Evolutionary conservation across 2,329 filamentous ascomycete genomes (phyloP).

Genomic region (Stagonosporopsis vannaccii): DNA sequence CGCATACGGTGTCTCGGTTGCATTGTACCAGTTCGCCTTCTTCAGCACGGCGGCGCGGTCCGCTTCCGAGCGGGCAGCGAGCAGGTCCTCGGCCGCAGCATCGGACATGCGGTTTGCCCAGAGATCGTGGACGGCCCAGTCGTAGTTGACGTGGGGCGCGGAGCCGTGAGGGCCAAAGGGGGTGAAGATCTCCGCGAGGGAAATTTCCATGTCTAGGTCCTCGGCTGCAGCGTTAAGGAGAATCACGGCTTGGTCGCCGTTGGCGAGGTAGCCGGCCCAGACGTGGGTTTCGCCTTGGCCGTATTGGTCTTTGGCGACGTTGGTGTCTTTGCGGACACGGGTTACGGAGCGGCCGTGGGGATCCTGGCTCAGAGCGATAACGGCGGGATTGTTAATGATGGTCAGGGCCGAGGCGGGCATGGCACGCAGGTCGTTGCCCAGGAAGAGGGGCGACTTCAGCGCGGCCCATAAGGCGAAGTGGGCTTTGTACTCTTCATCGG

Average conservation of each 20-base stretch:
- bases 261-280: slow-evolving; percentile 32
- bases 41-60: slow-evolving; percentile 23
- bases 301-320: slow-evolving; percentile 31
- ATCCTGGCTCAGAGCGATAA: slow-evolving; percentile 36
- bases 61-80: slow-evolving; percentile 16
- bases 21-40: slow-evolving; percentile 34
- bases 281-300: slow-evolving; percentile 37
- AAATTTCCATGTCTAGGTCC: slow-evolving; percentile 29
- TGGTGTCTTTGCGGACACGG: slow-evolving; percentile 29
- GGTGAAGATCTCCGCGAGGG: slow-evolving; percentile 34
- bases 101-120: slow-evolving; percentile 34
- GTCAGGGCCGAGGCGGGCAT: slow-evolving; percentile 50
- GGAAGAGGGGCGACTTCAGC: slow-evolving; percentile 53
- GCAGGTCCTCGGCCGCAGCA: slow-evolving; percentile 21
- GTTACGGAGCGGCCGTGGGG: slow-evolving; percentile 34
- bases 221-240: slow-evolving; percentile 30
- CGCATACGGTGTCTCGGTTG: slow-evolving; percentile 29
- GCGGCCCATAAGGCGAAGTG: slow-evolving; percentile 54
- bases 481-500: slow-evolving; percentile 45
- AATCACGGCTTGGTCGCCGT: slow-evolving; percentile 34
- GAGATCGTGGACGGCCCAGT: slow-evolving; percentile 35
- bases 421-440: slow-evolving; percentile 52
- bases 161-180: slow-evolving; percentile 34
- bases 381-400: slow-evolving; percentile 50
- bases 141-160: slow-evolving; percentile 31